Conservation (phyloP, 208 protist genomes). For the Acanthamoeba lugdunensis region DNA sequence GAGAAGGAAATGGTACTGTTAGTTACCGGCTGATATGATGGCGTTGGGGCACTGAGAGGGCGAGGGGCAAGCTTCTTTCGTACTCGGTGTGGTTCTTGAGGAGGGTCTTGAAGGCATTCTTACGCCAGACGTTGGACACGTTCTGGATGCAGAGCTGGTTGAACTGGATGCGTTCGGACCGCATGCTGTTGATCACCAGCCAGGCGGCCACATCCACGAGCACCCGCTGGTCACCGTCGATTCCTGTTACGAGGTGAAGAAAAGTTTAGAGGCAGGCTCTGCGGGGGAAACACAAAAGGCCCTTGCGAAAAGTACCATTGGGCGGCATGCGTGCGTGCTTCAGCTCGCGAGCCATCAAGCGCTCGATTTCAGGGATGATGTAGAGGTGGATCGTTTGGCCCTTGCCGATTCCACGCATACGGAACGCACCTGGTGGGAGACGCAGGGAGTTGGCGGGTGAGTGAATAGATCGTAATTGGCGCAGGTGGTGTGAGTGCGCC, state of each 20-base stretch:
- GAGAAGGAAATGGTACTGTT: neutral
- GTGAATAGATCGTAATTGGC: too few relatives aligned
- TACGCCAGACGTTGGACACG: constrained; percentile 92
- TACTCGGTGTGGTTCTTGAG: constrained; percentile 81
- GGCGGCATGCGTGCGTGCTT: constrained; percentile 69
- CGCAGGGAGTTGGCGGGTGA: neutral
- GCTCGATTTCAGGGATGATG: constrained; percentile 93
- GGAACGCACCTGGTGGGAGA: constrained; percentile 79
- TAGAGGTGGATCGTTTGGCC: constrained; percentile 93
- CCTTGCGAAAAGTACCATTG: neutral
- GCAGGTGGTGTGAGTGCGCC: neutral
- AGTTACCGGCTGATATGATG: neutral
- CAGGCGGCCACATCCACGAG: constrained; percentile 90
- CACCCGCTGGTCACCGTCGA: constrained; percentile 73
- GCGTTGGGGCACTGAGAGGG: neutral
- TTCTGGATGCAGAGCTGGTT: constrained; percentile 92
- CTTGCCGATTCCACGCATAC: constrained; percentile 93
- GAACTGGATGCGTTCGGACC: constrained; percentile 87
- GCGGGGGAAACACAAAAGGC: too few relatives aligned
- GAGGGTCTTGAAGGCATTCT: constrained; percentile 88
- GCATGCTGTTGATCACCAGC: constrained; percentile 92
- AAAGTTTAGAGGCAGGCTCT: too few relatives aligned
- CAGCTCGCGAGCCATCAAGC: constrained; percentile 87
- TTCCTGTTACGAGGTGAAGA: neutral
- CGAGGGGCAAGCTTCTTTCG: neutral